Conservation (phyloP, 2,329 filamentous ascomycete species). For the Colletotrichum higginsianum region DNA sequence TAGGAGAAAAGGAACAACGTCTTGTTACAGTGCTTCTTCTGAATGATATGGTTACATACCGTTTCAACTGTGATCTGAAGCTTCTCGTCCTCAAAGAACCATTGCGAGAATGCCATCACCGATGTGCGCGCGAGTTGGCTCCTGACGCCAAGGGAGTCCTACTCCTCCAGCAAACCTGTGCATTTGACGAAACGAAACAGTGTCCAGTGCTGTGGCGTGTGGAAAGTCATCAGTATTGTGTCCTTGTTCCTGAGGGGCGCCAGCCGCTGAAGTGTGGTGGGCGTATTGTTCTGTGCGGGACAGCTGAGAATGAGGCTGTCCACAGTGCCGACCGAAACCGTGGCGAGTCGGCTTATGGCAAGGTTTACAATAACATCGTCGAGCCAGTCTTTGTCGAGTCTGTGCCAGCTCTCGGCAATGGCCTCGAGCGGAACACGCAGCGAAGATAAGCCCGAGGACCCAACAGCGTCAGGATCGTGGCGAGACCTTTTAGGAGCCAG, state of each 20-base stretch:
- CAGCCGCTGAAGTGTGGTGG: neutral
- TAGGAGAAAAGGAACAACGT: too few relatives aligned
- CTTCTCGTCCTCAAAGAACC: neutral
- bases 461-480: neutral
- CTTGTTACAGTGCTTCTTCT: too few relatives aligned
- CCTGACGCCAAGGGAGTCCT: neutral
- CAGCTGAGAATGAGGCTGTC: neutral
- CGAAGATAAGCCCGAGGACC: too few relatives aligned
- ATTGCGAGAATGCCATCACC: neutral
- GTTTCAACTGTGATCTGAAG: neutral
- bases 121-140: neutral
- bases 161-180: neutral
- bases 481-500: neutral
- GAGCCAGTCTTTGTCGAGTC: neutral
- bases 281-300: neutral
- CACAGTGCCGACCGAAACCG: neutral
- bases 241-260: neutral
- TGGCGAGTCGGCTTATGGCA: neutral
- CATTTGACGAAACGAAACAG: neutral
- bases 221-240: neutral
- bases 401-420: neutral
- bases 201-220: neutral
- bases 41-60: neutral
- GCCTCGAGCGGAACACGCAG: neutral
- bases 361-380: neutral